Evolutionary conservation across 106 monocot species (phyloP), one percentile per base, ranked within the genome.

Genomic region (Posidonia australis): DNA sequence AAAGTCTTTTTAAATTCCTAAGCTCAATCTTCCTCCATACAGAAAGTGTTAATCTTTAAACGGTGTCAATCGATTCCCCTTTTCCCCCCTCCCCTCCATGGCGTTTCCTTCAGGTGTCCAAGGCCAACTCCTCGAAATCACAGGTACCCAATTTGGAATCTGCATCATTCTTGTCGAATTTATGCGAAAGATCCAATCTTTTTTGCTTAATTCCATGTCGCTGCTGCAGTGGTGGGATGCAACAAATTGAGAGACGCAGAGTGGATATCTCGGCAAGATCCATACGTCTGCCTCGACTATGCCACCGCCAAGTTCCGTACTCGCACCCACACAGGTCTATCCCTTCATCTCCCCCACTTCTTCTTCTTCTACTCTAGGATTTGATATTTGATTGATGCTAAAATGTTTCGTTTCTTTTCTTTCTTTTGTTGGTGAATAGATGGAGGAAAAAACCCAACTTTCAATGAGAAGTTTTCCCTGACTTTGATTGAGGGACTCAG

Each of bases 251-350:
- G 71, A 69, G 80, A 92, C 62, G 87, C 82, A 7, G 87, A 92
- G 71, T 76, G 87, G 76, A 78, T 92, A 56, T 80, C 84, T 9
- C 65, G 84, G 67, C 92, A 92, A 58, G 92, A 92, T 58, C 92
- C 92, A 14, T 92, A 92, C 72, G 92, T 92, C 54, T 80, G 79
- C 74, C 65, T 92, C 27, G 87, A 92, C 24, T 92, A 92, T 48
- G 87, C 84, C 70, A 76, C 18, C 74, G 80, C 83, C 67, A 89
- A 71, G 68, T 79, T 81, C 74, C 88, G 88, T 62, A 86, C 88
- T 43, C 69, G 83, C 32, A 93, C 93, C 64, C 86, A 88, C 77
- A 93, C 83, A 22, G 88, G 93, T 93, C 21, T 1, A 20, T n/a
- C 42, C 12, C 13, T 23, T 10, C 17, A 20, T 12, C 22, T 54